phyloP scores from a whole-genome alignment of 2,329 filamentous ascomycete species.

The Aspergillus fructus region DNA sequence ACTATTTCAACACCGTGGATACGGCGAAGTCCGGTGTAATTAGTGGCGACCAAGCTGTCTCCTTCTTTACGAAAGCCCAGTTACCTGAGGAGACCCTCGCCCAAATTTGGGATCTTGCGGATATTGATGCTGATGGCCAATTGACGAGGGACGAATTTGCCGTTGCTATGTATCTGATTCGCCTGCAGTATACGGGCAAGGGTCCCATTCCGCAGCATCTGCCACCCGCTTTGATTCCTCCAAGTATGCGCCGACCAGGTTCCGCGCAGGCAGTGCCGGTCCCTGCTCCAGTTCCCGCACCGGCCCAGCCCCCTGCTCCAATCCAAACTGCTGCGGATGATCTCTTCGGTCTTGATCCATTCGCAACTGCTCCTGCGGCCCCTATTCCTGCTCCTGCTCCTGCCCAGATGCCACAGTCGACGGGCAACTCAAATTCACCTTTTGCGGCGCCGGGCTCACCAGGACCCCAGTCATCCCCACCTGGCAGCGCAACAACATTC shows the following conservation, averaged over 20 bases:
- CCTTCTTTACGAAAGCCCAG: conserved; percentile 89
- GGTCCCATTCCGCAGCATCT: conserved; percentile 73
- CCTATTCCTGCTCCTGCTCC: conserved; percentile 57
- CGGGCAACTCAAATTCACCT: conserved; percentile 66
- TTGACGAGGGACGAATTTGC: conserved; percentile 89
- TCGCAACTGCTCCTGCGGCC: conserved; percentile 50
- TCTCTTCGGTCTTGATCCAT: conserved; percentile 84
- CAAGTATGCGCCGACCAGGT: conserved; percentile 68
- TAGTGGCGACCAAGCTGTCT: conserved; percentile 89
- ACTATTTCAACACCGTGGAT: conserved; percentile 80
- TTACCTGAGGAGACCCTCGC: conserved; percentile 85
- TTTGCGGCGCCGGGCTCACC: conserved; percentile 56
- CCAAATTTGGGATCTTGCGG: conserved; percentile 95
- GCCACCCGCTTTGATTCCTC: conserved; percentile 79
- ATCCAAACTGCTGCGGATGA: conserved; percentile 87
- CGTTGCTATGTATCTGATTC: conserved; percentile 95
- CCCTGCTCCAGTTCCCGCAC: conserved; percentile 38
- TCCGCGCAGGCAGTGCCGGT: conserved; percentile 41
- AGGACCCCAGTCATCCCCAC: conserved; percentile 41
- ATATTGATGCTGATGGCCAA: conserved; percentile 86
- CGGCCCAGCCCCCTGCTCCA: conserved; percentile 52
- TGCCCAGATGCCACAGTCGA: conserved; percentile 63
- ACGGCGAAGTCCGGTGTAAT: conserved; percentile 78
- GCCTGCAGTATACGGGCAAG: conserved; percentile 77
- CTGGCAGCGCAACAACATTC: conserved; percentile 57